These are phyloP conservation scores for Cercospora sojina DNA, from an alignment of 2,329 filamentous ascomycete genomes.

Conservation along the genomic window DNA sequence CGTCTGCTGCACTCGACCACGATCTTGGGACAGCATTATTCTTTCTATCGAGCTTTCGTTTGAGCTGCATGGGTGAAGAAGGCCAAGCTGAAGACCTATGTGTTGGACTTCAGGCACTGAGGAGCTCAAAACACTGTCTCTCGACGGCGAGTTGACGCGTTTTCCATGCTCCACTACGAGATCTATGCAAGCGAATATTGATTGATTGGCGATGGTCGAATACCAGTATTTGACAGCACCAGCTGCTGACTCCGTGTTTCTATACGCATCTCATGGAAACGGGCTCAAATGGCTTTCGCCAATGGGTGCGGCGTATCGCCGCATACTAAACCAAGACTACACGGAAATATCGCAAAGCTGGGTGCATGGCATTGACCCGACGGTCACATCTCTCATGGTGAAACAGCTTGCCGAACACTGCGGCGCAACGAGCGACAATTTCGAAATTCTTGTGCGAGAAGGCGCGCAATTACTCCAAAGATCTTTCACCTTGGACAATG, in stretches of 20 bases:
- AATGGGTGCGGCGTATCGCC: not conserved
- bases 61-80: not conserved
- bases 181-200: not conserved
- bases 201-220: not conserved
- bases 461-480: not conserved
- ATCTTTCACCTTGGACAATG: not conserved
- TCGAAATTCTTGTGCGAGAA: not conserved
- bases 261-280: not conserved
- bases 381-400: not conserved
- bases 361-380: not conserved
- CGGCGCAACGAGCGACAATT: not conserved
- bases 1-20: not conserved
- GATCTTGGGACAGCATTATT: not conserved
- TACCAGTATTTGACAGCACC: not conserved
- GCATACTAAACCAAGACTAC: not conserved
- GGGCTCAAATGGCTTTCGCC: not conserved
- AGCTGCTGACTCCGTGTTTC: not conserved
- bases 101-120: not conserved
- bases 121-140: not conserved
- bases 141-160: not conserved
- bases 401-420: slow-evolving; percentile 4
- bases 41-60: not conserved
- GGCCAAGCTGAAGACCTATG: not conserved
- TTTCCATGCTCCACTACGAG: not conserved
- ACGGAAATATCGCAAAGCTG: not conserved